phyloP scores from a whole-genome alignment of 73 alveolate genomes.

The Diophrys sp. region DNA sequence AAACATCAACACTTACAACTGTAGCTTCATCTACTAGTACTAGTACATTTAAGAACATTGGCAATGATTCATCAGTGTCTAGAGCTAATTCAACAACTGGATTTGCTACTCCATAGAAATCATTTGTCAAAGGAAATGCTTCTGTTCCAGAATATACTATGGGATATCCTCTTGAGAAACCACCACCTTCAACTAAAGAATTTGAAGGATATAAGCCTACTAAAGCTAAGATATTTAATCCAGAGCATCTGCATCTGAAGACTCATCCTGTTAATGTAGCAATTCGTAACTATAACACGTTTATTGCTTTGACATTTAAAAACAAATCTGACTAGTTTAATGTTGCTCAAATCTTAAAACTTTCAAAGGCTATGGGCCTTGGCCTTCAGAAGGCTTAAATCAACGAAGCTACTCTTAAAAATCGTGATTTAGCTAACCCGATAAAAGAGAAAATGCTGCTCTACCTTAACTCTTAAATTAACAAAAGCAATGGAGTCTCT shows the following conservation, averaged over 20 bases:
- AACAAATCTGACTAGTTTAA: not conserved
- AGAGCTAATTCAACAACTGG: not conserved
- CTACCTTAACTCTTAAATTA: not conserved
- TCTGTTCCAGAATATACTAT: not conserved
- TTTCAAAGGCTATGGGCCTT: not conserved
- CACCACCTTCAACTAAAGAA: not conserved
- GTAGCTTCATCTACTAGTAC: not conserved
- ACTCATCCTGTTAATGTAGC: slow-evolving; percentile 20
- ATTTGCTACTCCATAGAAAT: not conserved
- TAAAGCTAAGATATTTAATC: not conserved
- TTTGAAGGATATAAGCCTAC: not conserved
- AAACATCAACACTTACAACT: not conserved
- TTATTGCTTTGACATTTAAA: slow-evolving; percentile 21
- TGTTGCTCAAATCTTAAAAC: not conserved
- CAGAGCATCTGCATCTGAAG: slow-evolving; percentile 18
- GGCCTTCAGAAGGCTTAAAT: not conserved
- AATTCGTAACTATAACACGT: slow-evolving; percentile 16
- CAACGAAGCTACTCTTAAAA: slow-evolving; percentile 19
- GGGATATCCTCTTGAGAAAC: not conserved
- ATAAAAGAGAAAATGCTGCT: slow-evolving; percentile 36
- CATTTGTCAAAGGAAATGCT: not conserved
- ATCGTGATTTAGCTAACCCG: slow-evolving; percentile 13
- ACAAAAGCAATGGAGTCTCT: slow-evolving; percentile 17
- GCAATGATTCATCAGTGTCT: not conserved
- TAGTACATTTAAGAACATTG: not conserved